Conservation (phyloP, 768 basidiomycete species). For the Trametes gibbosa region DNA sequence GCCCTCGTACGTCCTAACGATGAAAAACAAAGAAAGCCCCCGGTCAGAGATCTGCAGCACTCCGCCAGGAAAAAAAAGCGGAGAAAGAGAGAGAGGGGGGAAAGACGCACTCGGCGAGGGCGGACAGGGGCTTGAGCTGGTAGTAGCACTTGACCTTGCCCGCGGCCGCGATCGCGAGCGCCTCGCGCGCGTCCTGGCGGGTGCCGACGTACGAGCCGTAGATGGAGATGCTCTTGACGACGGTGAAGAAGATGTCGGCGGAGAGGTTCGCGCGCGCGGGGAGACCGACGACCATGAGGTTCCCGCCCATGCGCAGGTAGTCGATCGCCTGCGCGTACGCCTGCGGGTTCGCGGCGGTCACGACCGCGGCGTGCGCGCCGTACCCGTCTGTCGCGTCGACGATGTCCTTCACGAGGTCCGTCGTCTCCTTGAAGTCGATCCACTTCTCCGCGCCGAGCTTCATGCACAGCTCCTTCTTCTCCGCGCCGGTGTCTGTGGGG, state of each 20-base stretch:
- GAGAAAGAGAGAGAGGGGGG: too few relatives aligned
- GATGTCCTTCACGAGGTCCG: conserved; percentile 66
- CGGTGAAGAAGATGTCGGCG: conserved; percentile 71
- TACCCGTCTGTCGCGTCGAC: conserved; percentile 58
- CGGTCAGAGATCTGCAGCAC: background rate
- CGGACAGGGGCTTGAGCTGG: conserved; percentile 42
- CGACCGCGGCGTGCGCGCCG: conserved; percentile 71
- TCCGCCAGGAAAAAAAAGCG: background rate
- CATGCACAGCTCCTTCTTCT: conserved; percentile 61
- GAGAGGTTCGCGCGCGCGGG: conserved; percentile 54
- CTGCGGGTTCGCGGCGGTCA: conserved; percentile 48
- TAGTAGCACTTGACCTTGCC: conserved; percentile 69
- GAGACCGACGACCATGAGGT: conserved; percentile 76
- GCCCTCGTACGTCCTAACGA: conserved; percentile 37
- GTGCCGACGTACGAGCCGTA: conserved; percentile 51
- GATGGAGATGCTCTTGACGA: conserved; percentile 60
- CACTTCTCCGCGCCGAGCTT: conserved; percentile 70
- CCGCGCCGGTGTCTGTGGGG: conserved; percentile 61
- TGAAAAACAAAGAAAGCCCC: too few relatives aligned
- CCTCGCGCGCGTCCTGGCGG: conserved; percentile 81
- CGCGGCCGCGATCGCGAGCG: conserved; percentile 68
- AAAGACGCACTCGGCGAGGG: conserved; percentile 49
- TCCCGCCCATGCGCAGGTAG: conserved; percentile 72
- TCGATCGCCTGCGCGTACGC: conserved; percentile 61
- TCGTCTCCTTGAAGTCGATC: conserved; percentile 73